Conservation (phyloP, 2,329 filamentous ascomycete species). For the Botrytis porri region DNA sequence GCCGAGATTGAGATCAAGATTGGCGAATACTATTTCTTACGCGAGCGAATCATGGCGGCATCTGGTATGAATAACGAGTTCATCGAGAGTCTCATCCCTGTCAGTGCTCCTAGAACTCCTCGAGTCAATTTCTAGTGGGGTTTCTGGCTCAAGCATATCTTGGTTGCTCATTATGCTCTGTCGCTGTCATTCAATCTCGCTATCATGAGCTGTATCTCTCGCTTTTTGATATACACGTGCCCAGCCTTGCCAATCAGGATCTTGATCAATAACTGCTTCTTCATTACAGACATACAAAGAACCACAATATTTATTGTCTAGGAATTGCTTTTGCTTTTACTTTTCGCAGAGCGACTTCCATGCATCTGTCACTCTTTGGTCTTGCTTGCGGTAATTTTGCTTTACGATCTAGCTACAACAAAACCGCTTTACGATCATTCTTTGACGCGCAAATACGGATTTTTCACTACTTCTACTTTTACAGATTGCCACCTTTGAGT, state of each 20-base stretch:
- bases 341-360: neutral
- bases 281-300: neutral
- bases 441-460: neutral
- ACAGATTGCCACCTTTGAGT: neutral
- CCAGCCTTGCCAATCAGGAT: neutral
- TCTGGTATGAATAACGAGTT: slow-evolving; percentile 12
- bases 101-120: slow-evolving; percentile 3
- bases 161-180: neutral
- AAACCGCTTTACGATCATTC: neutral
- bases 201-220: neutral
- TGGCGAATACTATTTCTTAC: slow-evolving; percentile 7
- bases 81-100: neutral
- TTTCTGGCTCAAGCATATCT: neutral
- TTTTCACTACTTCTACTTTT: neutral
- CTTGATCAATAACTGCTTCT: neutral
- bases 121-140: neutral
- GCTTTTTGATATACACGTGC: neutral
- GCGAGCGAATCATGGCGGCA: slow-evolving; percentile 1
- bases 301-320: neutral
- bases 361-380: neutral
- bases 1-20: slow-evolving; percentile 3
- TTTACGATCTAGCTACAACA: neutral
- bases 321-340: neutral
- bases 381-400: neutral
- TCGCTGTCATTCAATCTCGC: neutral